Evolutionary conservation across 768 basidiomycete species (phyloP).

Genomic region (Lentinula lateritia): DNA sequence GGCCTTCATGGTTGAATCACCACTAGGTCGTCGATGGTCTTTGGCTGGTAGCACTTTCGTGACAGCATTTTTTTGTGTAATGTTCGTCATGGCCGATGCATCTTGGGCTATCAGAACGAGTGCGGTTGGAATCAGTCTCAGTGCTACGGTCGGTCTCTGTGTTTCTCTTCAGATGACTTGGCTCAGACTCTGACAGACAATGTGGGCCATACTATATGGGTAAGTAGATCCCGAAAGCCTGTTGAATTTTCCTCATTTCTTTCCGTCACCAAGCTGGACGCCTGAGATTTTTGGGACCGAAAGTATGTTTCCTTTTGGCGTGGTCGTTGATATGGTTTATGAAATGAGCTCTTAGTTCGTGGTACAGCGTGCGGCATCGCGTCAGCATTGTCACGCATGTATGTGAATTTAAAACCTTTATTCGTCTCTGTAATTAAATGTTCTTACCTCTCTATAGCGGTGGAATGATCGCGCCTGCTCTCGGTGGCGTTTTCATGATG

Average conservation of each 20-base stretch:
- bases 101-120: slow-evolving; percentile 58
- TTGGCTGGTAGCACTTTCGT: slow-evolving; percentile 70
- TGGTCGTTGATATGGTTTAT: neutral
- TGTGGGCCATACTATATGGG: slow-evolving; percentile 88
- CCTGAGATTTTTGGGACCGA: slow-evolving; percentile 83
- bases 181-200: slow-evolving; percentile 37
- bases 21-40: slow-evolving; percentile 64
- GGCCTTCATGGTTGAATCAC: slow-evolving; percentile 75
- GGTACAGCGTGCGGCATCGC: slow-evolving; percentile 89
- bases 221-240: slow-evolving; percentile 11
- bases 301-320: slow-evolving; percentile 30
- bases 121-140: slow-evolving; percentile 73
- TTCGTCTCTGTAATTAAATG: slow-evolving; percentile 3
- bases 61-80: slow-evolving; percentile 68
- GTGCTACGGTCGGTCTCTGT: slow-evolving; percentile 50
- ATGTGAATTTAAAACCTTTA: slow-evolving; percentile 19
- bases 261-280: slow-evolving; percentile 49
- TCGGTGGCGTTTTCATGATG: slow-evolving; percentile 69
- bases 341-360: slow-evolving; percentile 41
- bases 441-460: slow-evolving; percentile 41
- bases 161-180: neutral
- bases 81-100: slow-evolving; percentile 57
- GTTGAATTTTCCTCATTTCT: neutral
- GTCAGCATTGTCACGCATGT: slow-evolving; percentile 82
- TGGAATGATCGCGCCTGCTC: slow-evolving; percentile 82